Evolutionary conservation across 108 stramenopile species (phyloP).

Genomic region (Stephanodiscus minutulus): DNA sequence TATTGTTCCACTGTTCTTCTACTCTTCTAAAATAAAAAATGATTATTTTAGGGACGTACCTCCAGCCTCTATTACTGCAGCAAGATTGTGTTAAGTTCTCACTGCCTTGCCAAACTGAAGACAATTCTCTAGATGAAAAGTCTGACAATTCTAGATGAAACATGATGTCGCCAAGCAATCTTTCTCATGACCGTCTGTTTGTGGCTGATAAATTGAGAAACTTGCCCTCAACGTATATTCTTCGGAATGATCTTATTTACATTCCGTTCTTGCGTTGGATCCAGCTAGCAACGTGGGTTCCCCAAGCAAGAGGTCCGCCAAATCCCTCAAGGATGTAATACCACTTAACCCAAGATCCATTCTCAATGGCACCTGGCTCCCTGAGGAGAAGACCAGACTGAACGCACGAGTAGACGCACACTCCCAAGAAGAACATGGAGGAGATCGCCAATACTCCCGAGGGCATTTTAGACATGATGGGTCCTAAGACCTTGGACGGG

Average conservation of each 20-base stretch:
- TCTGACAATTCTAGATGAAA: background rate
- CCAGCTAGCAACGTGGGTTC: slow-evolving; percentile 91
- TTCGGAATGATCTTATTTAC: slow-evolving; percentile 54
- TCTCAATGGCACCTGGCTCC: slow-evolving; percentile 83
- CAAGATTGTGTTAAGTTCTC: background rate
- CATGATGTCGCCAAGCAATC: too few relatives aligned
- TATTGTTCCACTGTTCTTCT: background rate
- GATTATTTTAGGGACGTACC: slow-evolving; percentile 25
- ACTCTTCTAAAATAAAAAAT: slow-evolving; percentile 13
- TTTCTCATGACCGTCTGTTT: too few relatives aligned
- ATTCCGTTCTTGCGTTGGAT: slow-evolving; percentile 94
- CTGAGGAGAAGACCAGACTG: slow-evolving; percentile 70
- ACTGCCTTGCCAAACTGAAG: background rate
- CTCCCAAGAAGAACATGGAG: slow-evolving; percentile 69
- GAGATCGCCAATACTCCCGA: slow-evolving; percentile 80
- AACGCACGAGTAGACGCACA: slow-evolving; percentile 69
- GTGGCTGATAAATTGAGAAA: background rate
- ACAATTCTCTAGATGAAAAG: background rate
- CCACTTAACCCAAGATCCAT: slow-evolving; percentile 91
- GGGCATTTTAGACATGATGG: slow-evolving; percentile 94
- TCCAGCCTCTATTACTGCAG: background rate
- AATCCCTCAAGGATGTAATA: slow-evolving; percentile 85
- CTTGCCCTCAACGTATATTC: background rate
- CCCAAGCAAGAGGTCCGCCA: slow-evolving; percentile 91
- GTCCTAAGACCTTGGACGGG: slow-evolving; percentile 93